phyloP scores from a whole-genome alignment of 495 filamentous ascomycete genomes.

The Rhizodiscina lignyota region DNA sequence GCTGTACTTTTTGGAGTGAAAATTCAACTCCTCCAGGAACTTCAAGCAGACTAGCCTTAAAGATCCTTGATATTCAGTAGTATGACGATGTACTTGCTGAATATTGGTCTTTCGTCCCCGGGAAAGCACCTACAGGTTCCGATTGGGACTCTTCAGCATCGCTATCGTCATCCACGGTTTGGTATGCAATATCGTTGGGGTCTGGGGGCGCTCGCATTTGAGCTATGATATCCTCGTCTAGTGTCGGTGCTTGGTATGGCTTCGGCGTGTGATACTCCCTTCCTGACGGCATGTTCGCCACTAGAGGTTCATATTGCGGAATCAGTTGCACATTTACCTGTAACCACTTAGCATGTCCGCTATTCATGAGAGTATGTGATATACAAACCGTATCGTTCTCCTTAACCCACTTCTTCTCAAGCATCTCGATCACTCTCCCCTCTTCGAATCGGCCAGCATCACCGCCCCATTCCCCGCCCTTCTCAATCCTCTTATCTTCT shows the following conservation, averaged over 20 bases:
- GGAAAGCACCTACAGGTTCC: slow-evolving; percentile 24
- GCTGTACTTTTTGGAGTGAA: too few relatives aligned
- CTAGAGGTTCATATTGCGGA: slow-evolving; percentile 47
- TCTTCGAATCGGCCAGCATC: slow-evolving; percentile 79
- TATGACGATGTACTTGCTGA: too few relatives aligned
- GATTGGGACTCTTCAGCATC: slow-evolving; percentile 25
- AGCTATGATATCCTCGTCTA: slow-evolving; percentile 18
- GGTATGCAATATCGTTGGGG: slow-evolving; percentile 12
- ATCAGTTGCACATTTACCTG: slow-evolving; percentile 71
- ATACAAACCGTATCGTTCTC: slow-evolving; percentile 76
- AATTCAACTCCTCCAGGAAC: too few relatives aligned
- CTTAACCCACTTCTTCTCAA: slow-evolving; percentile 80
- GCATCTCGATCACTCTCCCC: slow-evolving; percentile 64
- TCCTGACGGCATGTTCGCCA: slow-evolving; percentile 68
- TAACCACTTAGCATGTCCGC: slow-evolving; percentile 2
- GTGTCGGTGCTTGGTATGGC: slow-evolving; percentile 11
- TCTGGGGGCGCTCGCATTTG: slow-evolving; percentile 23
- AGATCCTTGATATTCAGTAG: too few relatives aligned
- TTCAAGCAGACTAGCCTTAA: too few relatives aligned
- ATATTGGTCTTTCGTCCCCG: too few relatives aligned
- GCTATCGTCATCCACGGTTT: slow-evolving; percentile 20
- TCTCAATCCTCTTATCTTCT: slow-evolving; percentile 54
- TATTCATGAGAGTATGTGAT: not conserved
- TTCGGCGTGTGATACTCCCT: slow-evolving; percentile 57
- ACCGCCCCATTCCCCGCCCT: slow-evolving; percentile 51